Conservation (phyloP, 495 filamentous ascomycete species). For the Aspergillus avenaceus region DNA sequence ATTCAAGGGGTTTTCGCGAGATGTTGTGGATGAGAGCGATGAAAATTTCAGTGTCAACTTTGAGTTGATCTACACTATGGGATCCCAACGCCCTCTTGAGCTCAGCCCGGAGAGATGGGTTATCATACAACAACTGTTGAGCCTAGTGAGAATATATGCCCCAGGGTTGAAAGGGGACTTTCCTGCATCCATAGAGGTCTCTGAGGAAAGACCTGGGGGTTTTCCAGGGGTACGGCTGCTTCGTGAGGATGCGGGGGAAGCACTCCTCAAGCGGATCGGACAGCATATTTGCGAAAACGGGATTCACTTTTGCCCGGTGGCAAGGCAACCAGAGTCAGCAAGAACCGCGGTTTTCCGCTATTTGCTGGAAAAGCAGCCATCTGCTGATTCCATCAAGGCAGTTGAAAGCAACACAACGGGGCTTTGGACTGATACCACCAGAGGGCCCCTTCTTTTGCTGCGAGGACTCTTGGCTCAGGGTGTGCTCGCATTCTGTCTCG, state of each 20-base stretch:
- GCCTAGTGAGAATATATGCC: not conserved
- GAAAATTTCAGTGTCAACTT: slow-evolving; percentile 59
- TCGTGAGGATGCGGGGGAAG: not conserved
- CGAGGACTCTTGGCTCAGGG: slow-evolving; percentile 57
- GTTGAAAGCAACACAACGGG: not conserved
- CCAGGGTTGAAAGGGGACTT: not conserved
- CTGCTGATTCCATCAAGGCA: not conserved
- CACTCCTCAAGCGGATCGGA: not conserved
- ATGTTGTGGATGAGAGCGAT: slow-evolving; percentile 66
- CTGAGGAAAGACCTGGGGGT: not conserved
- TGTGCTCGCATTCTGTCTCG: slow-evolving; percentile 51
- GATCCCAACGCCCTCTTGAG: slow-evolving; percentile 34
- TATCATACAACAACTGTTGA: slow-evolving; percentile 35
- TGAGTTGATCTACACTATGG: slow-evolving; percentile 67
- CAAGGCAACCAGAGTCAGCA: not conserved
- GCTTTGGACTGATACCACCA: not conserved
- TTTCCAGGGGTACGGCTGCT: not conserved
- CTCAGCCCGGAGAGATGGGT: not conserved
- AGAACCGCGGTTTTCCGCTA: not conserved
- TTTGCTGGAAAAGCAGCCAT: not conserved
- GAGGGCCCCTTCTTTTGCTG: slow-evolving; percentile 28
- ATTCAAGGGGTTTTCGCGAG: slow-evolving; percentile 25
- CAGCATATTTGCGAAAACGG: not conserved
- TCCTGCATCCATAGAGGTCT: not conserved
- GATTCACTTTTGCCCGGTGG: not conserved